Evolutionary conservation across 352 stramenopile genomes (phyloP).

Genomic region (Phytophthora constricta): DNA sequence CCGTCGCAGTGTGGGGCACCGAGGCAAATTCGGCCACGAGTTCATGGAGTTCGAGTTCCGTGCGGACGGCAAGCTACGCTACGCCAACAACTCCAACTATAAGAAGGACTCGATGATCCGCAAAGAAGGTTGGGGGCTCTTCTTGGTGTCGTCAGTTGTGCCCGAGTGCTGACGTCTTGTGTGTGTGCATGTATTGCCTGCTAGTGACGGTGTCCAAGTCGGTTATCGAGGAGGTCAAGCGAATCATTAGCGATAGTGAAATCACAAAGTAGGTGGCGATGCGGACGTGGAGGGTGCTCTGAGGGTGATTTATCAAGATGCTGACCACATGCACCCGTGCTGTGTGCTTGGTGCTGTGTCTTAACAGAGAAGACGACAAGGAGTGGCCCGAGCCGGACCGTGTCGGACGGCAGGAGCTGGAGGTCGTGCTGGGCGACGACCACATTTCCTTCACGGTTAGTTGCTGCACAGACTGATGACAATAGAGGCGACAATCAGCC

Average conservation of each 20-base stretch:
- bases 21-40: conserved; percentile 96
- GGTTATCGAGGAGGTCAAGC: conserved; percentile 94
- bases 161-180: background rate
- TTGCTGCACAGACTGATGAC: background rate
- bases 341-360: conserved; percentile 8
- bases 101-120: conserved; percentile 98
- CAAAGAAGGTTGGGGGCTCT: conserved; percentile 88
- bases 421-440: conserved; percentile 95
- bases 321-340: background rate
- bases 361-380: conserved; percentile 91
- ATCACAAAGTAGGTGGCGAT: conserved; percentile 84
- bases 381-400: conserved; percentile 96
- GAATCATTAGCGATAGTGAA: conserved; percentile 93
- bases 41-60: conserved; percentile 98
- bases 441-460: conserved; percentile 97
- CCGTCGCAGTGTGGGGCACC: conserved; percentile 90
- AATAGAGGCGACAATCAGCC: too few species aligned
- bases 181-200: conserved; percentile 1
- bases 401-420: conserved; percentile 95
- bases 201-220: conserved; percentile 90
- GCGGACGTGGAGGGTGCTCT: background rate
- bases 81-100: conserved; percentile 99
- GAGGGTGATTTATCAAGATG: background rate
- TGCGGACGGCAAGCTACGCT: conserved; percentile 92
- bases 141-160: too few species aligned